These are phyloP conservation scores for Nadsonia fulvescens DNA, from an alignment of 805 yeast genomes.

Conservation along the genomic window DNA sequence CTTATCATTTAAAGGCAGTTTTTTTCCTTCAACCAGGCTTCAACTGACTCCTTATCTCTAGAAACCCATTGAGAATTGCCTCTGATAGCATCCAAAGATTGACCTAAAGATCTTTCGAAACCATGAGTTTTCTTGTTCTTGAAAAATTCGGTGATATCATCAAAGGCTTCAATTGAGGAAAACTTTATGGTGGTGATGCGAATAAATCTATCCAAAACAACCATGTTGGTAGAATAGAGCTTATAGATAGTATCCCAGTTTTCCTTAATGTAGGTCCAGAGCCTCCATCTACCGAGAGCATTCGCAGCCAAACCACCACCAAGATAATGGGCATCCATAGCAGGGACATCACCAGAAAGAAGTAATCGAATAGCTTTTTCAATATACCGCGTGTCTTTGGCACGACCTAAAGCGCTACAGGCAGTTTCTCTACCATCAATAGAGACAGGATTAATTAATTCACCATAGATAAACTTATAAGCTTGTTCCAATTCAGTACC, in stretches of 20 bases:
- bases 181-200: slow-evolving; percentile 20
- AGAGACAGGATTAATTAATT: slow-evolving; percentile 31
- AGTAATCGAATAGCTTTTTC: slow-evolving; percentile 24
- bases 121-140: slow-evolving; percentile 29
- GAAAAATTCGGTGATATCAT: slow-evolving; percentile 28
- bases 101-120: slow-evolving; percentile 38
- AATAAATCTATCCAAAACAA: slow-evolving; percentile 31
- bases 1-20: slow-evolving; percentile 3
- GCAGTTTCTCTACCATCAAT: slow-evolving; percentile 42
- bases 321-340: slow-evolving; percentile 41
- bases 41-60: slow-evolving; percentile 24
- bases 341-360: slow-evolving; percentile 23
- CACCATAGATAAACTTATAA: slow-evolving; percentile 26
- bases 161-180: slow-evolving; percentile 20
- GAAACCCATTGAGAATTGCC: slow-evolving; percentile 33
- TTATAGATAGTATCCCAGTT: slow-evolving; percentile 29
- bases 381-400: slow-evolving; percentile 22
- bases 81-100: slow-evolving; percentile 37
- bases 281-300: slow-evolving; percentile 22
- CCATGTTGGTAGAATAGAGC: slow-evolving; percentile 31
- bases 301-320: slow-evolving; percentile 31
- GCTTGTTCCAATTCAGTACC: slow-evolving; percentile 20
- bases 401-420: slow-evolving; percentile 33
- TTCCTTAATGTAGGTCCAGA: slow-evolving; percentile 32
- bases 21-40: slow-evolving; percentile 23